Evolutionary conservation across 306 rosid species (phyloP), one percentile per base, ranked within the genome.

Genomic region (Quercus rubra): DNA sequence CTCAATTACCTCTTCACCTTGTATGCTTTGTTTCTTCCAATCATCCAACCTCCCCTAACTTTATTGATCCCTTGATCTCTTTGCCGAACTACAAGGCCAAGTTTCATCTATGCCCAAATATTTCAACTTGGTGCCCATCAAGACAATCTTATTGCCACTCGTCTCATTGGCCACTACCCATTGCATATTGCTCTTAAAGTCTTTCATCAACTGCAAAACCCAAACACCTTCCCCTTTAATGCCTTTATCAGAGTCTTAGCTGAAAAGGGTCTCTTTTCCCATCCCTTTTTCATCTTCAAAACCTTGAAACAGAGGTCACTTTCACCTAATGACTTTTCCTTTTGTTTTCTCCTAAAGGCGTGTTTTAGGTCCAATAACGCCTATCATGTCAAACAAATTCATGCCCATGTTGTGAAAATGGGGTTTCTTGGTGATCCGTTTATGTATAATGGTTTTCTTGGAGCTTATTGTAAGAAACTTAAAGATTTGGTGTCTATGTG

Each of bases 81-180:
- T 84, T 43, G 1, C 80, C 8, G 79, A 75, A 54, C 82, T 90
- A 30, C 88, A 80, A 43, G 88, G 88, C 59, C 87, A 43, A 71
- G 43, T 85, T 77, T 63, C 86, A 0, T 87, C 73, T 90, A 91
- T 28, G 84, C 90, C 61, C 88, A 64, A 74, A 35, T 89, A 68
- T 74, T 87, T 27, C 88, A 58, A 41, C 5, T 85, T 0, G 89
- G 85, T 5, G 89, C 89, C 21, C 89, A 91, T 78, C 89, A 89
- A 57, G 74, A 91, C 85, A 81, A 91, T 74, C 80, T 89, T 63
- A 77, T 87, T 17, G 90, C 88, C 18, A 89, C 92, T 5, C 94
- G 92, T 43, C 92, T 90, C 55, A 88, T 90, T 30, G 89, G 91
- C 41, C 87, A 84, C 8, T 90, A 88, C 83, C 91, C 88, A n/a